phyloP scores from a whole-genome alignment of 1,139 yeast species.

The Geotrichum histeridarum region DNA sequence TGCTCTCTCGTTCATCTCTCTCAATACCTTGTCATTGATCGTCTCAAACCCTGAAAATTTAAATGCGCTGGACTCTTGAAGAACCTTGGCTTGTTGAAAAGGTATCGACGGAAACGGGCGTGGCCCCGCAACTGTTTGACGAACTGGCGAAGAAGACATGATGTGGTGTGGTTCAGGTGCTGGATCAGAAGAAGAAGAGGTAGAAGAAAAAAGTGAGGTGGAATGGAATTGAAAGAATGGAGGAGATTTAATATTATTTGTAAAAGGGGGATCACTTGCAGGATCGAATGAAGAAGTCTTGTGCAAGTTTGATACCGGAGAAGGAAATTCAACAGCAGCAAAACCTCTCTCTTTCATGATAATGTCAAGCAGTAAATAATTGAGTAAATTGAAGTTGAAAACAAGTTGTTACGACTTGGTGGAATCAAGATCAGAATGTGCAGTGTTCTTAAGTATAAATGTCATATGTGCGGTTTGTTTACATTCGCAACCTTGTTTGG shows the following conservation, averaged over 20 bases:
- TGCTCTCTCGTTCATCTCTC: conserved; percentile 38
- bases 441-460: too few species aligned
- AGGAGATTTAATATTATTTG: too few species aligned
- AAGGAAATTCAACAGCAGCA: too few species aligned
- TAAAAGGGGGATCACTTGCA: too few species aligned
- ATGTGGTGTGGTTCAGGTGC: background rate
- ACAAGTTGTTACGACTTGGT: too few species aligned
- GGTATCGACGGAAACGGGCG: background rate
- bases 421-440: too few species aligned
- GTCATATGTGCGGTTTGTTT: background rate
- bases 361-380: too few species aligned
- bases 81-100: background rate
- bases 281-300: too few species aligned
- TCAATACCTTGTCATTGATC: conserved; percentile 34
- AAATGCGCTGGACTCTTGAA: conserved; percentile 30
- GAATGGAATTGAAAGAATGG: background rate
- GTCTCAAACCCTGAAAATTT: conserved; percentile 33
- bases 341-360: too few species aligned
- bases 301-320: too few species aligned
- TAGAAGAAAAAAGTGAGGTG: background rate
- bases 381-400: too few species aligned
- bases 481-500: background rate
- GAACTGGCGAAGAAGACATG: background rate
- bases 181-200: background rate
- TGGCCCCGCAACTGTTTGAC: background rate